These are phyloP conservation scores for Nakazawaea ishiwadae DNA, from an alignment of 805 yeast species.

Conservation along the genomic window DNA sequence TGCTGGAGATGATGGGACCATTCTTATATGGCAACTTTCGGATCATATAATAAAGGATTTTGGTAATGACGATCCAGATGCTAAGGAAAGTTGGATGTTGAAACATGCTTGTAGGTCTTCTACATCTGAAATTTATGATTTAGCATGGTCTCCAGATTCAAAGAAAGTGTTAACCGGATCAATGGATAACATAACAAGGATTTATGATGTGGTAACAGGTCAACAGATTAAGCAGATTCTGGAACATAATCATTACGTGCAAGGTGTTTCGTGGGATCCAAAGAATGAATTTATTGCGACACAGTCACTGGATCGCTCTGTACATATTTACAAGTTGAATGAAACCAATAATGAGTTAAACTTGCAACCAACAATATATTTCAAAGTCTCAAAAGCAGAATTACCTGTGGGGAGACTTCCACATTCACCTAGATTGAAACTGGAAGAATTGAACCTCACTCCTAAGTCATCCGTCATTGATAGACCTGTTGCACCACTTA, in stretches of 20 bases:
- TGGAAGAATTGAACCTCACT: constrained; percentile 2
- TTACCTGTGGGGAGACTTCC: constrained; percentile 32
- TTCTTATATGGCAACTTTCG: constrained; percentile 71
- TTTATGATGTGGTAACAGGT: constrained; percentile 58
- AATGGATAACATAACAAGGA: constrained; percentile 80
- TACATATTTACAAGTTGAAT: constrained; percentile 57
- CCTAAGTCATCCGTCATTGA: constrained; percentile 1
- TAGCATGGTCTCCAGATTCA: constrained; percentile 90
- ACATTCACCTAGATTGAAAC: constrained; percentile 15
- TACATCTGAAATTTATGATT: constrained; percentile 79
- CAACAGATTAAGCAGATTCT: constrained; percentile 52
- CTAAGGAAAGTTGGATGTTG: constrained; percentile 71
- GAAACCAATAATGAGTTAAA: constrained; percentile 19
- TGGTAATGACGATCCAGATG: constrained; percentile 49
- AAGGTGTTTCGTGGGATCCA: constrained; percentile 98
- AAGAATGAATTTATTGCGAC: constrained; percentile 69
- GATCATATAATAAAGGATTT: constrained; percentile 54
- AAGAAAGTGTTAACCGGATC: constrained; percentile 78
- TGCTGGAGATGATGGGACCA: constrained; percentile 93
- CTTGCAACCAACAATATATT: constrained; percentile 36
- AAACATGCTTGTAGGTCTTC: constrained; percentile 54
- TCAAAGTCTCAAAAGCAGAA: constrained; percentile 54
- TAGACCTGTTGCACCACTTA: constrained; percentile 1
- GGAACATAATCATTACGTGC: constrained; percentile 86
- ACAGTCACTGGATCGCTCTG: constrained; percentile 85